A percentile compares a stretch with the other conserved stretches of the same genome.
phyloP scores from a whole-genome alignment of 2,329 filamentous ascomycete genomes.

The Claviceps sp. region DNA sequence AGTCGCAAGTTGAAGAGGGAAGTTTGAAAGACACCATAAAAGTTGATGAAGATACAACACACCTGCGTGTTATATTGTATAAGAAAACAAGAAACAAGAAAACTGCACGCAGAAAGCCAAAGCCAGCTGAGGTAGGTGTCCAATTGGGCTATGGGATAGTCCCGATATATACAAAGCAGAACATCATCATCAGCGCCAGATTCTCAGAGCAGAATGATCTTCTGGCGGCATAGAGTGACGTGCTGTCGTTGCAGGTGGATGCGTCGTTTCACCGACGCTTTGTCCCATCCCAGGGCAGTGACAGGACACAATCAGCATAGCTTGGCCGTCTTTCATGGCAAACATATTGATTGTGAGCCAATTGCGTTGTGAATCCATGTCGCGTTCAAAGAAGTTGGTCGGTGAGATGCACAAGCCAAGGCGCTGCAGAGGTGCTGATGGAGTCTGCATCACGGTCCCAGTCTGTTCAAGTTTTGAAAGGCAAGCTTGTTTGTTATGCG shows the following conservation, averaged over 20 bases:
- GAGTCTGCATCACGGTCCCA: not conserved
- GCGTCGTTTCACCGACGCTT: not conserved
- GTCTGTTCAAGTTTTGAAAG: not conserved
- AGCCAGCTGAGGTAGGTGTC: not conserved
- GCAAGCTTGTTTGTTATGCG: not conserved
- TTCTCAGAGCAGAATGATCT: not conserved
- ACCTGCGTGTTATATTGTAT: too few relatives aligned
- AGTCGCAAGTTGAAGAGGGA: not conserved
- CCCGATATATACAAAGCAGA: not conserved
- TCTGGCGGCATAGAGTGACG: not conserved
- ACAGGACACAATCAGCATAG: not conserved
- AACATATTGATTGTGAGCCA: not conserved
- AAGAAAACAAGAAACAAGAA: not conserved
- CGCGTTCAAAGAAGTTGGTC: not conserved
- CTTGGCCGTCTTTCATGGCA: not conserved
- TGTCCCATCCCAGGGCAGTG: not conserved
- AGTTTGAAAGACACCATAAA: not conserved
- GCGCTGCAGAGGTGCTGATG: not conserved
- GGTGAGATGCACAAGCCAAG: not conserved
- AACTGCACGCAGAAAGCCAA: not conserved
- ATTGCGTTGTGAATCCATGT: not conserved
- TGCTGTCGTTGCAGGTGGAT: not conserved
- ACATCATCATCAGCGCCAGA: not conserved
- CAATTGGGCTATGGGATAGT: not conserved
- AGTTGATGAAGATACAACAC: too few relatives aligned